phyloP scores from a whole-genome alignment of 2,329 filamentous ascomycete species.

The Xylaria sp. region DNA sequence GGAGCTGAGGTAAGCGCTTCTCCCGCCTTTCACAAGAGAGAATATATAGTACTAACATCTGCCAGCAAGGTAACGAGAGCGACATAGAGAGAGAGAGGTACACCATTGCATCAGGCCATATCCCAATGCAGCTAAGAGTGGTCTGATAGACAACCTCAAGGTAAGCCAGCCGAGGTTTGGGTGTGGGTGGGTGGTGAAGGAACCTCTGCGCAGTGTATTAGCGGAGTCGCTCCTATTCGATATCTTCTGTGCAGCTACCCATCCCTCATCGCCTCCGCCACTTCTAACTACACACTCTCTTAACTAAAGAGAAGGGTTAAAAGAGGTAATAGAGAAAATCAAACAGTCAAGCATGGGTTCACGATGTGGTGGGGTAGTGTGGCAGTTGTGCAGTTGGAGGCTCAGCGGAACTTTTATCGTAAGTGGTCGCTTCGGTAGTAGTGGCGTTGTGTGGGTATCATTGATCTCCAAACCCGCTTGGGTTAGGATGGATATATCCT shows the following conservation, averaged over 20 bases:
- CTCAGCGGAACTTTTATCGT: slow-evolving; percentile 22
- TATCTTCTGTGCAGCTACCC: background rate
- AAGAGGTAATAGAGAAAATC: background rate
- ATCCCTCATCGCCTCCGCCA: slow-evolving; percentile 5
- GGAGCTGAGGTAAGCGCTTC: slow-evolving; percentile 35
- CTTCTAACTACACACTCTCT: background rate
- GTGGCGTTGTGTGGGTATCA: slow-evolving; percentile 3
- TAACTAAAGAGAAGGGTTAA: background rate
- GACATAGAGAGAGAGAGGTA: background rate
- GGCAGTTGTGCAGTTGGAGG: slow-evolving; percentile 28
- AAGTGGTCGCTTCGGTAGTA: slow-evolving; percentile 1
- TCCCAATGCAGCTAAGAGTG: slow-evolving; percentile 9
- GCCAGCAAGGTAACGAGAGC: background rate
- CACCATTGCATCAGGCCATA: background rate
- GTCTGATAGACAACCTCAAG: background rate
- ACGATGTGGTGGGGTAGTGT: slow-evolving; percentile 19
- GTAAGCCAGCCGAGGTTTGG: background rate
- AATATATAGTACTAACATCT: background rate
- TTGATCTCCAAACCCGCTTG: background rate
- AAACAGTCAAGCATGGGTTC: background rate
- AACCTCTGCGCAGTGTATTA: slow-evolving; percentile 7
- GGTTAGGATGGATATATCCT: background rate
- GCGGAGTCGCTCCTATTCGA: background rate
- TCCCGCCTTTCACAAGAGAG: slow-evolving; percentile 2
- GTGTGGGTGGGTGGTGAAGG: slow-evolving; percentile 8